phyloP scores from a whole-genome alignment of 176 grass and related monocot genomes.

The Avena insularis region DNA sequence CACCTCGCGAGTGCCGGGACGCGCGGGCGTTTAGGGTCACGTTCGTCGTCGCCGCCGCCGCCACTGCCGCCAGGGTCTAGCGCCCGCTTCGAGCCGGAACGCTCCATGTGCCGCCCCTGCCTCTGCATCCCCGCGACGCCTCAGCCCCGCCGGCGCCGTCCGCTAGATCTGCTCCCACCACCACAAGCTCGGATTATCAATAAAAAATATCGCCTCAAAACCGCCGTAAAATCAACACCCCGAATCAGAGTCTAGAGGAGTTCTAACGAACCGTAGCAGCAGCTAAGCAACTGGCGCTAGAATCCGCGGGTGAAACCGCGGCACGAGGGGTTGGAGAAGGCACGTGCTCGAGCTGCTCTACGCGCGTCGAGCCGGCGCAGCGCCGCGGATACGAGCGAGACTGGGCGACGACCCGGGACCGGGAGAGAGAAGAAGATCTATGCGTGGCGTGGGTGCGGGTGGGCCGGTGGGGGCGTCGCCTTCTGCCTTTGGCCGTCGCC shows the following conservation, averaged over 20 bases:
- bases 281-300: neutral
- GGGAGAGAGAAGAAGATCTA: constrained; percentile 22
- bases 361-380: constrained; percentile 24
- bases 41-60: constrained; percentile 36
- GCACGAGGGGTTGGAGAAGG: too few species aligned
- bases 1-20: constrained; percentile 66
- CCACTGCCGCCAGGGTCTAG: constrained; percentile 51
- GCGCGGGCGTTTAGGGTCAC: constrained; percentile 51
- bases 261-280: neutral
- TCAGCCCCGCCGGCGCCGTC: neutral
- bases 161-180: constrained; percentile 44
- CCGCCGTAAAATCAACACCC: constrained; percentile 1
- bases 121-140: constrained; percentile 52
- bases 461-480: neutral
- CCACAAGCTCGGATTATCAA: neutral
- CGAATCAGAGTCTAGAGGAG: neutral
- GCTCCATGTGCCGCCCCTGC: constrained; percentile 50
- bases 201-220: neutral
- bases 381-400: constrained; percentile 13
- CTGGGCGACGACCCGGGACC: constrained; percentile 48
- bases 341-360: neutral
- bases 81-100: constrained; percentile 57
- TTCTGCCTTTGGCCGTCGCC: constrained; percentile 30
- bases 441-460: constrained; percentile 7
- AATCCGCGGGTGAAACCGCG: neutral